A percentile compares a stretch with the other conserved stretches of the same genome.
phyloP scores from a whole-genome alignment of 2,329 filamentous ascomycete species.

The Lizonia empirigonia region DNA sequence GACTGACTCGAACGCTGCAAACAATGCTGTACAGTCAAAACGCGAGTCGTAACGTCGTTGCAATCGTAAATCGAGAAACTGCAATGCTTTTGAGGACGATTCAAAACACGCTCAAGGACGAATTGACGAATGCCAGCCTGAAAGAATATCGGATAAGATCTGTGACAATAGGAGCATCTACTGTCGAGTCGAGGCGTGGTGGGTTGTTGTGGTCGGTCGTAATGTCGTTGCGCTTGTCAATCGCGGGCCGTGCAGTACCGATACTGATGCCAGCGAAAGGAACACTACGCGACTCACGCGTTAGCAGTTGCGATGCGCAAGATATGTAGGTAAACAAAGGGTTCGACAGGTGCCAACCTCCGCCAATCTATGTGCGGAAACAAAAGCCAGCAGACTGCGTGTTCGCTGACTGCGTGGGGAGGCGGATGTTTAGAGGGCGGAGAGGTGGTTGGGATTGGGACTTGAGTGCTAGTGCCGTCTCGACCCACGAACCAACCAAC shows the following conservation, averaged over 20 bases:
- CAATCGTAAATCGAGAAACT: conserved; percentile 44
- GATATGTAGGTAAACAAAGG: conserved; percentile 10
- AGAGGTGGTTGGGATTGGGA: conserved; percentile 52
- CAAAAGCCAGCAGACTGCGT: conserved; percentile 31
- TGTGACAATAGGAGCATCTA: conserved; percentile 27
- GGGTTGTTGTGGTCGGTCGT: conserved; percentile 37
- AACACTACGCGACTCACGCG: conserved; percentile 34
- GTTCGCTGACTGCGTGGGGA: conserved; percentile 40
- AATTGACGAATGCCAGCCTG: conserved; percentile 36
- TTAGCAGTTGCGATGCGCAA: conserved; percentile 29
- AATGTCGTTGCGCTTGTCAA: conserved; percentile 41
- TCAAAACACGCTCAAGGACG: conserved; percentile 40
- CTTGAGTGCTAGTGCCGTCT: conserved; percentile 43
- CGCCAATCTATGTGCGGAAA: conserved; percentile 30
- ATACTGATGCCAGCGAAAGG: conserved; percentile 29
- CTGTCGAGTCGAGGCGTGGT: conserved; percentile 22
- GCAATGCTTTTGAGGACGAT: conserved; percentile 40
- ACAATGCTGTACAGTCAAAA: conserved; percentile 48
- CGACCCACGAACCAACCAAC: conserved; percentile 34
- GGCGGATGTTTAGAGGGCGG: conserved; percentile 47
- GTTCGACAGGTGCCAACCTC: conserved; percentile 17
- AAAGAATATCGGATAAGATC: conserved; percentile 34
- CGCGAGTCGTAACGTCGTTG: conserved; percentile 50
- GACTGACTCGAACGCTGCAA: conserved; percentile 43
- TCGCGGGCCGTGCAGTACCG: conserved; percentile 41